Conservation (phyloP, 768 basidiomycete genomes). For the Scleroderma citrinum region DNA sequence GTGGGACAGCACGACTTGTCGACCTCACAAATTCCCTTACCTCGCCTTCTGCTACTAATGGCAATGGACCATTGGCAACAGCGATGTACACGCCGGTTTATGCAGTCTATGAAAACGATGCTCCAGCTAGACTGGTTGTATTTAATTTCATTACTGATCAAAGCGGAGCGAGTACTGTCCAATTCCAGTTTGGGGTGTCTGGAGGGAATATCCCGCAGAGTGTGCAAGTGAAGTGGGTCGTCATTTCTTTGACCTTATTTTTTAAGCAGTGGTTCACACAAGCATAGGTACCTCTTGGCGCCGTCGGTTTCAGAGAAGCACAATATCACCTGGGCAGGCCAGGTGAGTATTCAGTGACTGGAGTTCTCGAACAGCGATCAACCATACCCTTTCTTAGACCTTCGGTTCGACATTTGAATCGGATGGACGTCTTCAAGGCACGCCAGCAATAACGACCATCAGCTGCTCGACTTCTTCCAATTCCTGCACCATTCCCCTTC, state of each 20-base stretch:
- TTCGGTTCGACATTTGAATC: constrained; percentile 22
- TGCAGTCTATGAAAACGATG: constrained; percentile 66
- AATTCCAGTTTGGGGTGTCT: constrained; percentile 11
- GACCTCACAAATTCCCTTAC: constrained; percentile 28
- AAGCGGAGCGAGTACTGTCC: constrained; percentile 34
- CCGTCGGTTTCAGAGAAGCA: constrained; percentile 36
- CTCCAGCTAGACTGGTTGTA: constrained; percentile 36
- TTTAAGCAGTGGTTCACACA: not conserved
- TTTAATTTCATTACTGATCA: constrained; percentile 46
- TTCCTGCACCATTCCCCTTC: constrained; percentile 20
- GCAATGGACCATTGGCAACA: not conserved
- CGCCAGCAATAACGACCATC: constrained; percentile 12
- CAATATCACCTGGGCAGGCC: constrained; percentile 46
- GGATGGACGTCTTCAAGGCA: constrained; percentile 21
- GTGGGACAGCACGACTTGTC: constrained; percentile 30
- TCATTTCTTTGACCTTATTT: not conserved
- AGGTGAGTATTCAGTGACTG: constrained; percentile 22
- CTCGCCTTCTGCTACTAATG: not conserved
- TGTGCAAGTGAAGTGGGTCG: constrained; percentile 28
- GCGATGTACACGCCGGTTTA: constrained; percentile 35
- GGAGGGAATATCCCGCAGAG: constrained; percentile 15
- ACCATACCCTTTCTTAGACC: constrained; percentile 9
- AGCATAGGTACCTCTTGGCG: constrained; percentile 29
- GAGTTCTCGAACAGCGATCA: not conserved
- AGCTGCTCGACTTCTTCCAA: constrained; percentile 13